Evolutionary conservation across 371 early-diverging fungal genomes (phyloP), one percentile per base, ranked within the genome.

Genomic region (Syncephalastrum monosporum): DNA sequence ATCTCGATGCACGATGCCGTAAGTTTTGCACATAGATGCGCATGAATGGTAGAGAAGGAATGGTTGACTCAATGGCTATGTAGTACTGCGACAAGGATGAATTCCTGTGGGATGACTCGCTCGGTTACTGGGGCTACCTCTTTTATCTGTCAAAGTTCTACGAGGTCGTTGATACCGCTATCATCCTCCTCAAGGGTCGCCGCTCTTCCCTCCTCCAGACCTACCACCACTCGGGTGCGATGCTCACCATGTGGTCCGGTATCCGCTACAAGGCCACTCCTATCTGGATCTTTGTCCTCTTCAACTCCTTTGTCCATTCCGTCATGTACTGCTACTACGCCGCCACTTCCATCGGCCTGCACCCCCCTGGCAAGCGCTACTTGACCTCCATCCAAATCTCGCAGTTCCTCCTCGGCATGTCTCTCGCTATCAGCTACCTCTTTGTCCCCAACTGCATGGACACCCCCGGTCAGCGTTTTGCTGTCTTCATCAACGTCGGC

Each of bases 241-340:
- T 94, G 72, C 77, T 65, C 25, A 56, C 57, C n/a, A 82, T 79
- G 79, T 81, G 81, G 85, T 76, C 85, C 43, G 89, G 89, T 51
- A 83, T 90, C 66, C 81, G 85, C 61, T 88, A 83, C 65, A 72
- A 78, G 55, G 84, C 91, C 1, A 84, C 89, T 17, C 89, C 90
- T 24, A 88, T 89, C 68, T 91, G 91, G 82, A 86, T 92, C 63
- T 93, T 93, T 67, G 92, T 93, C 44, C 73, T 91, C 45, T 86
- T 90, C 74, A 95, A 93, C 77, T 92, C 92, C 7, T 88, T 92
- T 61, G 90, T 95, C 53, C 95, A 95, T 72, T 85, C 94, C 56
- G 71, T 93, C 79, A 95, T 95, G 95, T 95, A 95, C 74, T 69
- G 75, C 50, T 94, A 94, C 77, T 95, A 93, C 55, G 85, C 90